These are phyloP conservation scores for Bryum argenteum DNA, from an alignment of 225 moss, liverwort and hornwort genomes.

Conservation along the genomic window DNA sequence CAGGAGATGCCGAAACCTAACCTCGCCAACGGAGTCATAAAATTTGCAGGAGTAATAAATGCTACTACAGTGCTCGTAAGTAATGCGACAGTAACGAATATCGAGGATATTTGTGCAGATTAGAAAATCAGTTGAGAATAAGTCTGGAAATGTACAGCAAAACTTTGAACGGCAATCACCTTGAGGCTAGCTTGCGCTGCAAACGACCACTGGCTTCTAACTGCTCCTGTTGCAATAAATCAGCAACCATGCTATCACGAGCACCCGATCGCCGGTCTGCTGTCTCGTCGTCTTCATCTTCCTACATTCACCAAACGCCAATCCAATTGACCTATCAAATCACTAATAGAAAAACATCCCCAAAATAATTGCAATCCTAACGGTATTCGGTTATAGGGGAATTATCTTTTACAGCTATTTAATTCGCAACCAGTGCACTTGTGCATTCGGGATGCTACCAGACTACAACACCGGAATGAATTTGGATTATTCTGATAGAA, in stretches of 20 bases:
- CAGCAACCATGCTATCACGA: constrained; percentile 87
- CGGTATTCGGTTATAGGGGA: not conserved
- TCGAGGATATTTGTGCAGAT: not conserved
- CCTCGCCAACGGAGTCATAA: not conserved
- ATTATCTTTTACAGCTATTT: not conserved
- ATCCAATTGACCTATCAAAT: not conserved
- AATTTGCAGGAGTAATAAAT: not conserved
- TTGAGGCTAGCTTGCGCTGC: constrained; percentile 82
- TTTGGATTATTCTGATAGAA: too few relatives aligned
- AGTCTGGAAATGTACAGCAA: not conserved
- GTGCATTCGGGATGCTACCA: not conserved
- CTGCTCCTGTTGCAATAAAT: constrained; percentile 87
- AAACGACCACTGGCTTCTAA: constrained; percentile 90
- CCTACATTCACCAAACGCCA: constrained; percentile 29
- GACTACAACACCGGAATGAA: too few relatives aligned
- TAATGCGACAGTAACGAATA: not conserved
- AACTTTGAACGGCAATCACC: constrained; percentile 38
- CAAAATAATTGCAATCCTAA: not conserved
- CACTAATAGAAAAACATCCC: not conserved
- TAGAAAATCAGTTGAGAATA: not conserved
- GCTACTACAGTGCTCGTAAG: not conserved
- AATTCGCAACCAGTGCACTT: not conserved
- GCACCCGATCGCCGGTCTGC: constrained; percentile 74
- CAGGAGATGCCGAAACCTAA: not conserved
- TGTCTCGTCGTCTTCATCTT: constrained; percentile 56